These are phyloP conservation scores for Pseudogymnoascus sp. DNA, from an alignment of 2,329 filamentous ascomycete species.

Conservation along the genomic window DNA sequence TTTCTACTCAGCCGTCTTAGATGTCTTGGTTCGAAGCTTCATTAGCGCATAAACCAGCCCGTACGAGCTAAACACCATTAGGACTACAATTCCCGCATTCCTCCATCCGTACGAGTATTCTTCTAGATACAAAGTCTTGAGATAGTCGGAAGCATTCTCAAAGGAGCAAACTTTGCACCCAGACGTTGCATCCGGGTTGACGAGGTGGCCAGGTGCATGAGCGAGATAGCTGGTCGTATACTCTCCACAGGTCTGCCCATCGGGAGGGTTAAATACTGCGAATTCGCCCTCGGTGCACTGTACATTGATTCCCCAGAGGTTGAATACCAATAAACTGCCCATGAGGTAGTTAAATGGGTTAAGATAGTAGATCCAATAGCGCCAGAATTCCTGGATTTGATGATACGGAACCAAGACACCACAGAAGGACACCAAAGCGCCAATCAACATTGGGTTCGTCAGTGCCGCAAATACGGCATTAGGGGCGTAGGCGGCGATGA, in stretches of 20 bases:
- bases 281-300: constrained; percentile 44
- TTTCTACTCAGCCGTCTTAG: constrained; percentile 35
- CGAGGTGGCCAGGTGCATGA: constrained; percentile 41
- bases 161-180: constrained; percentile 59
- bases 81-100: constrained; percentile 47
- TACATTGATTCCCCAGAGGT: constrained; percentile 42
- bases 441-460: constrained; percentile 50
- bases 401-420: constrained; percentile 66
- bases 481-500: constrained; percentile 56
- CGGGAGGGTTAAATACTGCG: constrained; percentile 35
- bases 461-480: constrained; percentile 55
- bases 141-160: constrained; percentile 51
- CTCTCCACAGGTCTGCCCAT: constrained; percentile 48
- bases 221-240: constrained; percentile 51
- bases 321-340: constrained; percentile 49
- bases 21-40: constrained; percentile 44
- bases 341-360: constrained; percentile 59
- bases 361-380: constrained; percentile 46
- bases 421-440: constrained; percentile 65
- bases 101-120: constrained; percentile 62
- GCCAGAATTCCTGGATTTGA: constrained; percentile 61
- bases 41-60: constrained; percentile 41
- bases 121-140: constrained; percentile 52
- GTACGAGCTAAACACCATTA: constrained; percentile 40
- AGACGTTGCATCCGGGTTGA: constrained; percentile 52